These are phyloP conservation scores for Trichoderma citrinoviride DNA, from an alignment of 2,329 filamentous ascomycete species.

Conservation along the genomic window DNA sequence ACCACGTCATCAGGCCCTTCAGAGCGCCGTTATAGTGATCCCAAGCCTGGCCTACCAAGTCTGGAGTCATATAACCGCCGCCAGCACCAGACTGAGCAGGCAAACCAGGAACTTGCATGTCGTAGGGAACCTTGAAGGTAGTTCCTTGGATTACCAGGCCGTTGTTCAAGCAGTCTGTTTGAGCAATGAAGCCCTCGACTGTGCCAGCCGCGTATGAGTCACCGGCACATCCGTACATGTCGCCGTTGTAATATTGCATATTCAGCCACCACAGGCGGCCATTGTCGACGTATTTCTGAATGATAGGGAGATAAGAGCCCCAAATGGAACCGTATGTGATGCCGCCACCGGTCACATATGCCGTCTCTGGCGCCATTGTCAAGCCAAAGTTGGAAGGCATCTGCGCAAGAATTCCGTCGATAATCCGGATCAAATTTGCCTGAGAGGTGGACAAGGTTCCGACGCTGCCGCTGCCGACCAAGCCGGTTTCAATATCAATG, in stretches of 20 bases:
- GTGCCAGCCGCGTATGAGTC: slow-evolving; percentile 35
- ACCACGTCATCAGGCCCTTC: slow-evolving; percentile 40
- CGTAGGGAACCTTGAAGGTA: slow-evolving; percentile 35
- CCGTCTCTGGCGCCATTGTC: slow-evolving; percentile 45
- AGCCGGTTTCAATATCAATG: slow-evolving; percentile 37
- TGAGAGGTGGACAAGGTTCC: slow-evolving; percentile 34
- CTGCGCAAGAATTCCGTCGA: slow-evolving; percentile 38
- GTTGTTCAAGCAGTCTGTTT: slow-evolving; percentile 37
- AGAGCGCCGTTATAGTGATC: slow-evolving; percentile 34
- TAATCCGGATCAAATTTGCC: slow-evolving; percentile 37
- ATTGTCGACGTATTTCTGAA: slow-evolving; percentile 39
- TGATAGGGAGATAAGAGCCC: slow-evolving; percentile 38
- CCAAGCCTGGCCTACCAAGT: slow-evolving; percentile 32
- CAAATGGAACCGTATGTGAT: slow-evolving; percentile 36
- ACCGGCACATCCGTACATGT: slow-evolving; percentile 37
- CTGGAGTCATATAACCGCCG: slow-evolving; percentile 35
- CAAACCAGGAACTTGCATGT: slow-evolving; percentile 38
- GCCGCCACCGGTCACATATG: slow-evolving; percentile 37
- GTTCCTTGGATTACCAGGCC: slow-evolving; percentile 34
- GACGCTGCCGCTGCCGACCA: slow-evolving; percentile 34
- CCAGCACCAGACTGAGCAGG: slow-evolving; percentile 37
- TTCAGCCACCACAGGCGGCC: slow-evolving; percentile 39
- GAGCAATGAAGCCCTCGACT: slow-evolving; percentile 35
- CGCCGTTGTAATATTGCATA: slow-evolving; percentile 41
- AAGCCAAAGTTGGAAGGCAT: slow-evolving; percentile 60